These are phyloP conservation scores for Cymbopogon citratus DNA, from an alignment of 176 grass and related monocot species.

Conservation along the genomic window DNA sequence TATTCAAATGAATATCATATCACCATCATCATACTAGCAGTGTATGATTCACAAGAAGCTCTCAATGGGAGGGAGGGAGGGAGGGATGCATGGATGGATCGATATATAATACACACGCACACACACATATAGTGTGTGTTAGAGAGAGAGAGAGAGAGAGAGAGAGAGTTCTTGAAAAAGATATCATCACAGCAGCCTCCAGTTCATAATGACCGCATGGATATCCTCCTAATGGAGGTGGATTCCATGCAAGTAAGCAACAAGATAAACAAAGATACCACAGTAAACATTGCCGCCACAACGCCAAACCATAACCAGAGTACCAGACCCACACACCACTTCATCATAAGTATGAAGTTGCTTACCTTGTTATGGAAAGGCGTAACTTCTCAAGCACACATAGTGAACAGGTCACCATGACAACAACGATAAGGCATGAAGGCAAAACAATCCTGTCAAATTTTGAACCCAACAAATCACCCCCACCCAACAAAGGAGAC, in stretches of 20 bases:
- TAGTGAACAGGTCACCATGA: background rate
- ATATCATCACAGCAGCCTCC: slow-evolving; percentile 15
- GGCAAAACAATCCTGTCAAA: background rate
- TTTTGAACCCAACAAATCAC: background rate
- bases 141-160: background rate
- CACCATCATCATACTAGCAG: background rate
- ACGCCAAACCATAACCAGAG: too few species aligned
- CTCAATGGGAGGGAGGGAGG: background rate
- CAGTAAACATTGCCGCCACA: background rate
- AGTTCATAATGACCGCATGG: background rate
- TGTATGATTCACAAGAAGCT: background rate
- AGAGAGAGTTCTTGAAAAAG: background rate
- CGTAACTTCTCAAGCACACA: background rate
- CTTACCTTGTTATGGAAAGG: background rate
- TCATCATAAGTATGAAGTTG: background rate
- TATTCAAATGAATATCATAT: background rate
- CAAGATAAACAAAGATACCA: background rate
- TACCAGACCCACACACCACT: too few species aligned
- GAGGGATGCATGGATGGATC: background rate
- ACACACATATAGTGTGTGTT: background rate
- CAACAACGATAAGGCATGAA: background rate
- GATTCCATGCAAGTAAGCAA: background rate
- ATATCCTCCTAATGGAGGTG: background rate
- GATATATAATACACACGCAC: background rate
- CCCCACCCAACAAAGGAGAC: background rate